Evolutionary conservation across 2,329 filamentous ascomycete genomes (phyloP), one percentile per base, ranked within the genome.

Genomic region (Akanthomyces uredinophilus): DNA sequence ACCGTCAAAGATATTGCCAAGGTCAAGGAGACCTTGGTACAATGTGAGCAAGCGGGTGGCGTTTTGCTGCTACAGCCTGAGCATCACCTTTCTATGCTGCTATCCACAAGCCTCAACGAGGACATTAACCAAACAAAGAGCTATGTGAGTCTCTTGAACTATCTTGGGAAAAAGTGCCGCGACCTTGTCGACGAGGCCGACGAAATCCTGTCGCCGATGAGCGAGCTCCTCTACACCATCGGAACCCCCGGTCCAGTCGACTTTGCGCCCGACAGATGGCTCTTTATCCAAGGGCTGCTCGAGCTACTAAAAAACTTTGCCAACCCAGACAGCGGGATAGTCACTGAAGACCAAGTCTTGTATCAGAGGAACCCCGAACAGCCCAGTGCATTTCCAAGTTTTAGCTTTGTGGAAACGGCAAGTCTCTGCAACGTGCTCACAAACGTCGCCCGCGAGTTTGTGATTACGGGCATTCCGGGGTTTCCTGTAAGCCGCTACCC

Each of bases 101-200:
- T 90, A 0, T 84, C 87, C 77, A 83, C 82, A 0, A 66, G 78
- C 0, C 67, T 81, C 1, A 66, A 66, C 0, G 66, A 74, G 1
- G 27, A 67, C 0, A 22, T 50, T 0, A 22, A 13, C 0, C 56
- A 76, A 4, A 78, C 78, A 0, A 52, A 63, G 1, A 51, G 63
- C 1, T 67, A 85, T 16, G 64, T 82, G 0, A 20, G 69, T 0
- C 77, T 72, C 0, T 79, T 84, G n/a, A 27, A 72, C 0, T 81
- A 78, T 64, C 73, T 87, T 1, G 70, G 81, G 35, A 16, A 55
- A 0, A 63, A 70, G 2, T 76, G 79, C 0, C 74, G 84, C 0
- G 85, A 88, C 64, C 77, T 90, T 2, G 75, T 89, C 0, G 86
- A 89, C 62, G 86, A 90, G 69, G 86, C 83, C 44, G 87, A 90